A percentile compares a stretch with the other conserved stretches of the same genome.
Evolutionary conservation across 768 basidiomycete species (phyloP).

Genomic region (Gelatoporia subvermispora): DNA sequence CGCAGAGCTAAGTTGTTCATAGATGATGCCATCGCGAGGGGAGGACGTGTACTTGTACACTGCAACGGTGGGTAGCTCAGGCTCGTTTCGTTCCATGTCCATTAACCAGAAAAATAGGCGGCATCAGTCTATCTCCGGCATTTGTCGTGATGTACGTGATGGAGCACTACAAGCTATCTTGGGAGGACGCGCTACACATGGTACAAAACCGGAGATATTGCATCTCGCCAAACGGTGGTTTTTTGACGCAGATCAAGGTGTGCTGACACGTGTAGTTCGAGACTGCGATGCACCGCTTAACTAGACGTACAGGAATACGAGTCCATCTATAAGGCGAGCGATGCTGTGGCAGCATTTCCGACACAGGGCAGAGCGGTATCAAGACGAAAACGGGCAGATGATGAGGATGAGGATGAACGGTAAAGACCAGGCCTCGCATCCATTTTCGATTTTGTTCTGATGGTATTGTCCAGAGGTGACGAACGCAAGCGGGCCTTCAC

Average conservation of each 20-base stretch:
- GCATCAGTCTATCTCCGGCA: conserved; percentile 81
- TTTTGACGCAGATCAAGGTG: conserved; percentile 89
- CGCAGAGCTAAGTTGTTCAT: conserved; percentile 74
- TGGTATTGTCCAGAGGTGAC: conserved; percentile 26
- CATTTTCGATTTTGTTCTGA: neutral
- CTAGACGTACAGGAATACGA: conserved; percentile 84
- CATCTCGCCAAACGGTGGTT: conserved; percentile 89
- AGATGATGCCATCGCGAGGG: conserved; percentile 55
- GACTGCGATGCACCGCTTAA: neutral
- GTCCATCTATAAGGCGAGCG: conserved; percentile 80
- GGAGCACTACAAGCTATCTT: conserved; percentile 74
- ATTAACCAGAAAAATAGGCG: conserved; percentile 42
- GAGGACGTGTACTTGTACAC: conserved; percentile 81
- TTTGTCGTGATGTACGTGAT: conserved; percentile 94
- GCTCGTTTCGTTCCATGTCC: neutral
- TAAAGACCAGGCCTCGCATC: conserved; percentile 9
- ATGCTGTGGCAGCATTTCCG: conserved; percentile 62
- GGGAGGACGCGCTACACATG: conserved; percentile 85
- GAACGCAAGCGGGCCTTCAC: conserved; percentile 41
- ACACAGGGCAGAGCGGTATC: conserved; percentile 39
- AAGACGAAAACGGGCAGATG: conserved; percentile 61
- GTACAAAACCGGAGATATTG: conserved; percentile 92
- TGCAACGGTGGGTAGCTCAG: conserved; percentile 63
- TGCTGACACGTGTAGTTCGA: conserved; percentile 10
- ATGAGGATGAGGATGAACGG: conserved; percentile 68